These are phyloP conservation scores for Avena atlantica DNA, from an alignment of 176 grass and related monocot species.

Conservation along the genomic window DNA sequence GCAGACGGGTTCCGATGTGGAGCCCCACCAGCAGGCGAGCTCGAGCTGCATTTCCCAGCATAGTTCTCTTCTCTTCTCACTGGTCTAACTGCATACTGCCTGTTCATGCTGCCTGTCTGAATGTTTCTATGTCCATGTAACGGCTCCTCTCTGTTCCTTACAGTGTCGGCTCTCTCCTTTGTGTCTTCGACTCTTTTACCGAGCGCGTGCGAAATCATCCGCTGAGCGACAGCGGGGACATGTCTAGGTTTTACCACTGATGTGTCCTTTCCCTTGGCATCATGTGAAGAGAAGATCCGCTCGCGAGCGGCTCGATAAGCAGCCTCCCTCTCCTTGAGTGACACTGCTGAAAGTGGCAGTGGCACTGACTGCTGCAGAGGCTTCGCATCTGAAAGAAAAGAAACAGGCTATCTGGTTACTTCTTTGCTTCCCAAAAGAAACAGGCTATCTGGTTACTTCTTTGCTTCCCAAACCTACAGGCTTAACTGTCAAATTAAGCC, in stretches of 20 bases:
- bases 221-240: conserved; percentile 72
- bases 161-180: conserved; percentile 25
- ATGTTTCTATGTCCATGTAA: conserved; percentile 3
- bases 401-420: too few species aligned
- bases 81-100: conserved; percentile 1
- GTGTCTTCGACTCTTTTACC: conserved; percentile 63
- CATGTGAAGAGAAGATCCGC: conserved; percentile 68
- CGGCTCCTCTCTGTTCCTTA: conserved; percentile 34
- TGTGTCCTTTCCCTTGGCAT: conserved; percentile 42
- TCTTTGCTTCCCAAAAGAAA: background rate
- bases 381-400: conserved; percentile 43
- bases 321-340: conserved; percentile 86
- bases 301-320: conserved; percentile 79
- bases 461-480: background rate
- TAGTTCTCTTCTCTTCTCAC: conserved; percentile 31
- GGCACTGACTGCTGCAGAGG: conserved; percentile 33
- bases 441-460: background rate
- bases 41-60: conserved; percentile 13
- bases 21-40: conserved; percentile 11
- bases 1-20: background rate
- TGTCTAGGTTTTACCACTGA: conserved; percentile 49
- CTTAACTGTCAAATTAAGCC: background rate
- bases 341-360: conserved; percentile 33
- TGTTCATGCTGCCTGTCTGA: conserved; percentile 7
- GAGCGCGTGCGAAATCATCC: conserved; percentile 97